Conservation (phyloP, 2,329 filamentous ascomycete species). For the Thyridium curvatum region DNA sequence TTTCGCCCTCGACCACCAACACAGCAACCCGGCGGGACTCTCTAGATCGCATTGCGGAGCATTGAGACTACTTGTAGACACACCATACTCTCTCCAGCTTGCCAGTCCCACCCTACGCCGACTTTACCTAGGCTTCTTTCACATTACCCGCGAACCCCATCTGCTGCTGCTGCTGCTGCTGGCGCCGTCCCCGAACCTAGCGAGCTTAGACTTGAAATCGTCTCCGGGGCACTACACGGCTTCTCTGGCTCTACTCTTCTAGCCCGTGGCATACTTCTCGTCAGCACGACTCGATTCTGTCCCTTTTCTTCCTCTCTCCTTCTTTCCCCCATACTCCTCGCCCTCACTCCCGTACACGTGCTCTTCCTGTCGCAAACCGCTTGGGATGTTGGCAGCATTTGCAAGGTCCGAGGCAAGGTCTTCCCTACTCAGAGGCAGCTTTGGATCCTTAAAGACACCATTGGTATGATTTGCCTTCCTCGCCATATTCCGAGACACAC, state of each 20-base stretch:
- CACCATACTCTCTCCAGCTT: too few relatives aligned
- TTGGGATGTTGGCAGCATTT: constrained; percentile 28
- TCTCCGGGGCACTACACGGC: too few relatives aligned
- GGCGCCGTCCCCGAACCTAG: background rate
- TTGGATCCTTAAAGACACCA: background rate
- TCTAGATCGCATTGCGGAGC: too few relatives aligned
- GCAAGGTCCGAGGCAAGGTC: constrained; percentile 27
- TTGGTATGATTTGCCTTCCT: too few relatives aligned
- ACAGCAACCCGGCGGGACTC: too few relatives aligned
- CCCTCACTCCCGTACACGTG: background rate
- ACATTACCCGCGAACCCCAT: background rate
- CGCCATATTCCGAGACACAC: background rate
- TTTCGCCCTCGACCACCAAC: too few relatives aligned
- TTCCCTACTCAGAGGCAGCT: constrained; percentile 19
- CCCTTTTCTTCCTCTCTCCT: constrained; percentile 1
- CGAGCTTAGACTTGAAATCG: too few relatives aligned
- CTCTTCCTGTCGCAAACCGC: constrained; percentile 3
- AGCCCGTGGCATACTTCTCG: constrained; percentile 11
- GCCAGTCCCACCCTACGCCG: too few relatives aligned
- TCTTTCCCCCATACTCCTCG: constrained; percentile 2
- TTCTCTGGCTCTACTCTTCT: constrained; percentile 7
- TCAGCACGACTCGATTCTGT: background rate
- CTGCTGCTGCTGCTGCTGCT: too few relatives aligned
- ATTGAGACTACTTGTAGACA: too few relatives aligned
- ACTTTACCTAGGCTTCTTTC: too few relatives aligned